These are phyloP conservation scores for Fraxinus angustifolia DNA, from an alignment of 305 asterid species.

Conservation along the genomic window DNA sequence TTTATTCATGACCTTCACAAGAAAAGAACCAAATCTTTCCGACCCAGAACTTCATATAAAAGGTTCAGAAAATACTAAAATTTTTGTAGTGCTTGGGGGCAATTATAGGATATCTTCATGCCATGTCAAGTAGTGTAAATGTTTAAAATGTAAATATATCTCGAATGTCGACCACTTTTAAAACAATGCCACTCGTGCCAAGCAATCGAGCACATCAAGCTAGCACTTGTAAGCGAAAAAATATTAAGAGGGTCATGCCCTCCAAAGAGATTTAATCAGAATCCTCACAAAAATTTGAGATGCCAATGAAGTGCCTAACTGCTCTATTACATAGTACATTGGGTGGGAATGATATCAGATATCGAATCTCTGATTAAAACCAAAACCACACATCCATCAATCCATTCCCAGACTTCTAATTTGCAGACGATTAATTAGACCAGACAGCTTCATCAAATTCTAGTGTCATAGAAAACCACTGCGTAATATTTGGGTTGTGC, in stretches of 20 bases:
- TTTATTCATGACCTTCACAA: not conserved
- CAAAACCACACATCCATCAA: not conserved
- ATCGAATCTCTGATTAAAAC: not conserved
- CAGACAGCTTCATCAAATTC: not conserved
- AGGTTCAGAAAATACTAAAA: not conserved
- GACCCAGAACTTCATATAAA: not conserved
- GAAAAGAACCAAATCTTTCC: not conserved
- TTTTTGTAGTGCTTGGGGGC: not conserved
- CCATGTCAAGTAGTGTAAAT: not conserved
- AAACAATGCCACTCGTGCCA: not conserved
- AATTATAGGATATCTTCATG: not conserved
- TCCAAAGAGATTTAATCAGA: not conserved
- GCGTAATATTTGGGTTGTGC: not conserved
- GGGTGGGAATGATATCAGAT: not conserved
- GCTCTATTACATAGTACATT: not conserved
- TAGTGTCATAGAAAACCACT: not conserved
- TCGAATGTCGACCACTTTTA: not conserved
- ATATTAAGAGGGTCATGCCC: not conserved
- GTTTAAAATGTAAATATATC: not conserved
- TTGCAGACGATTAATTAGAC: not conserved
- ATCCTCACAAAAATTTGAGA: not conserved
- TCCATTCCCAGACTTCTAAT: not conserved
- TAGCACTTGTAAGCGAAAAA: not conserved
- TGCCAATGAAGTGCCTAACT: not conserved
- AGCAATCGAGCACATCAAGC: not conserved